Evolutionary conservation across 2,329 filamentous ascomycete species (phyloP).

Genomic region (Falciphora oryzae): DNA sequence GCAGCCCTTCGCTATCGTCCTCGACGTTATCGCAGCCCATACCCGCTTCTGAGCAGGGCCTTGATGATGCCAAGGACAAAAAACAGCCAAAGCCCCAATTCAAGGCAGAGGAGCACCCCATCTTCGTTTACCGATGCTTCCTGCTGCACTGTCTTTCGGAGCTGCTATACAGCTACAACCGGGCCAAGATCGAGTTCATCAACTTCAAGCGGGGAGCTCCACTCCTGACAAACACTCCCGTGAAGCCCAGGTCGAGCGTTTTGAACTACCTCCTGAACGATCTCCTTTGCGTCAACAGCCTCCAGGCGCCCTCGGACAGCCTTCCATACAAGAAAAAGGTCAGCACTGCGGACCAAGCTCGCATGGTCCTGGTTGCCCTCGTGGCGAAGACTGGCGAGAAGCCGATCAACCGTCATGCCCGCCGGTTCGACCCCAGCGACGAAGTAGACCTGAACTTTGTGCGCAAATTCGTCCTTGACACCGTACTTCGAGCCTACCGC

Average conservation of each 20-base stretch:
- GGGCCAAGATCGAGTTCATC: conserved; percentile 97
- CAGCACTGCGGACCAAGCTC: conserved; percentile 79
- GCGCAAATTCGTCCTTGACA: conserved; percentile 90
- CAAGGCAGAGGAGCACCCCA: conserved; percentile 88
- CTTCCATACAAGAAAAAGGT: conserved; percentile 76
- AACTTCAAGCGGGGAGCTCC: conserved; percentile 95
- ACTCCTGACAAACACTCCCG: conserved; percentile 76
- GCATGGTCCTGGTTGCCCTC: conserved; percentile 78
- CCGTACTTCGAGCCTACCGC: conserved; percentile 85
- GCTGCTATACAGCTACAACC: conserved; percentile 84
- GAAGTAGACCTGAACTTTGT: conserved; percentile 86
- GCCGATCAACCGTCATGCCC: conserved; percentile 48
- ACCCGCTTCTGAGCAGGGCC: conserved; percentile 13
- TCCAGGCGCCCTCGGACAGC: conserved; percentile 61
- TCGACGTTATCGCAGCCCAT: conserved; percentile 16
- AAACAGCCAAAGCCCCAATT: conserved; percentile 69
- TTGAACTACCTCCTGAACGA: conserved; percentile 89
- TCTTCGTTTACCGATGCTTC: conserved; percentile 95
- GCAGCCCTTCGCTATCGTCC: not conserved
- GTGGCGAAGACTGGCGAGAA: conserved; percentile 84
- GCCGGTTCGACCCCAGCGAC: conserved; percentile 63
- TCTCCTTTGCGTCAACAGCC: conserved; percentile 58
- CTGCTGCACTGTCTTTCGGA: conserved; percentile 88
- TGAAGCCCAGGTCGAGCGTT: conserved; percentile 87
- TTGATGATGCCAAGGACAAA: conserved; percentile 47